These are phyloP conservation scores for Hippophae tibetana DNA, from an alignment of 306 rosid species.

Conservation along the genomic window DNA sequence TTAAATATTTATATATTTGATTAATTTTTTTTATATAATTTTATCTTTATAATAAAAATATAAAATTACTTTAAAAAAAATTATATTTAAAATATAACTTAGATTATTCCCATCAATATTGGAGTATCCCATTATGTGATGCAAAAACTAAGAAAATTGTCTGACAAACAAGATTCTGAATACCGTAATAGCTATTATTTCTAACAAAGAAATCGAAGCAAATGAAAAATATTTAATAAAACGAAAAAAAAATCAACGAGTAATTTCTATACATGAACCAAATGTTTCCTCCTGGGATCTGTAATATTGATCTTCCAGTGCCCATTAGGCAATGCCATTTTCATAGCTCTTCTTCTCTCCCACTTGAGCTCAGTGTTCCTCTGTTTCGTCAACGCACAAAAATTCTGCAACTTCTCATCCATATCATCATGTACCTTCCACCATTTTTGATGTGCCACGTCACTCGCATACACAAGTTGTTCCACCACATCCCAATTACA, in stretches of 20 bases:
- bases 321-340: slow-evolving; percentile 31
- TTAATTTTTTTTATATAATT: no score
- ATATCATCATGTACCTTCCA: slow-evolving; percentile 65
- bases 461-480: slow-evolving; percentile 76
- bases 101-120: no score
- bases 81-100: no score
- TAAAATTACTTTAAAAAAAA: no score
- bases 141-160: no score
- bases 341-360: slow-evolving; percentile 52
- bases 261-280: slow-evolving; percentile 15
- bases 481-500: slow-evolving; percentile 71
- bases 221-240: no score
- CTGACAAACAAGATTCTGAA: no score
- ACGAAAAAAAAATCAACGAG: neutral
- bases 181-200: no score
- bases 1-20: no score
- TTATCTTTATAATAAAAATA: no score
- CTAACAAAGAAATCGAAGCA: no score
- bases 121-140: no score
- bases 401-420: slow-evolving; percentile 39
- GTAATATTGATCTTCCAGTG: slow-evolving; percentile 79
- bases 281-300: slow-evolving; percentile 62
- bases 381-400: slow-evolving; percentile 52
- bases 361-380: slow-evolving; percentile 66
- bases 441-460: slow-evolving; percentile 80